These are phyloP conservation scores for Verbascum thapsus DNA, from an alignment of 257 asterid genomes.

Conservation along the genomic window DNA sequence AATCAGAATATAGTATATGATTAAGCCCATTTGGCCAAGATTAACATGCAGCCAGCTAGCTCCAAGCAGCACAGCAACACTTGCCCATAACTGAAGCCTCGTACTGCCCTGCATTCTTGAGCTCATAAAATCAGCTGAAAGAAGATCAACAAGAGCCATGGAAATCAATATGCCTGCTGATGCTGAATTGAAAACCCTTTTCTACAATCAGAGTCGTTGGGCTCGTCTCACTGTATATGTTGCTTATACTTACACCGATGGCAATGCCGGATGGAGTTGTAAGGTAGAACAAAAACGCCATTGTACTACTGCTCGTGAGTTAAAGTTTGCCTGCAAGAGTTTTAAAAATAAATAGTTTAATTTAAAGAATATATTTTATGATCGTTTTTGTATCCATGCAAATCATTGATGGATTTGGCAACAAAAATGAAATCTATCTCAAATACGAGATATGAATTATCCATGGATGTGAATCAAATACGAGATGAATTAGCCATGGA, in stretches of 20 bases:
- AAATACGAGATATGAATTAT: no score
- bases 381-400: no score
- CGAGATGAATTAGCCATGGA: no score
- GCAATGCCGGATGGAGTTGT: background rate
- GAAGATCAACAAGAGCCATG: conserved; percentile 23
- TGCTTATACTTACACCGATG: conserved; percentile 8
- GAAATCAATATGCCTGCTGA: conserved; percentile 10
- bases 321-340: background rate
- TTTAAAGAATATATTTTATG: no score
- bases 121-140: conserved; percentile 13
- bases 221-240: no score
- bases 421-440: no score
- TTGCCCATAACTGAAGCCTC: conserved; percentile 5
- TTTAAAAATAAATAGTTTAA: no score
- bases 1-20: no score
- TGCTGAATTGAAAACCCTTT: conserved; percentile 14
- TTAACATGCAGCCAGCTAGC: conserved; percentile 13
- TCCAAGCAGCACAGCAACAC: background rate
- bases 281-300: conserved; percentile 1
- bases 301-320: background rate
- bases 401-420: no score
- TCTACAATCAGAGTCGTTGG: background rate
- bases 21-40: conserved; percentile 14
- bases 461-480: no score
- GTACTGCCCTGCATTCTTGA: background rate